Evolutionary conservation across 2,329 filamentous ascomycete genomes (phyloP), one percentile per base, ranked within the genome.

Genomic region (Sphaerulina vaccinii): DNA sequence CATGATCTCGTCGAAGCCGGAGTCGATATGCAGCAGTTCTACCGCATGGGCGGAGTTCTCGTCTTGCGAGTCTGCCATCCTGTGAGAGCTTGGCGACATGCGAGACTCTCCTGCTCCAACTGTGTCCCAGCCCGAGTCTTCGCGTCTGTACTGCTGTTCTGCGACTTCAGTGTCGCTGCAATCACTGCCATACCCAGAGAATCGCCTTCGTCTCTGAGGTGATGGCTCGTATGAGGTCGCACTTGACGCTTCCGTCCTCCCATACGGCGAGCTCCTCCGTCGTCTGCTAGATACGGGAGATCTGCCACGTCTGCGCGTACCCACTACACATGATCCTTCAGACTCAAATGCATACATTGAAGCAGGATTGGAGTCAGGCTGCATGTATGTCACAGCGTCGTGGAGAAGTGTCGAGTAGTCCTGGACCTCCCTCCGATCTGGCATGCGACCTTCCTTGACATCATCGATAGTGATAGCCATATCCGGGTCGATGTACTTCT

Each of bases 401-500:
- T 51, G 41, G 15, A 51, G 42, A 13, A 40, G 19, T n/a, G 45
- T 22, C 4, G 45, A 49, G 7, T 32, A 49, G 15, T 42, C 35
- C 32, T 15, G 5, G 40, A 41, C 22, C 52, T n/a, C n/a, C n/a
- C n/a, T n/a, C n/a, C n/a, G n/a, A n/a, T 56, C 41, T 49, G 53
- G 32, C 48, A 38, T 37, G 10, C 47, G 46, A 11, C 58, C 49
- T 62, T 58, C 35, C 36, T 68, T 63, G 19, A 76, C 73, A 46
- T 76, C 74, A 16, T 75, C 70, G 5, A 72, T 68, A 29, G 70
- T 71, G 16, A 77, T 70, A 22, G 74, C 67, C 23, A 71, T 70
- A 7, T 66, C 63, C 3, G 74, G 74, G 48, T 76, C 73, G 50
- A 77, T 76, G 54, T 76, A 77, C 51, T 75, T 70, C 57, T 74